Percentiles rank a stretch among this genome's conserved stretches.
Evolutionary conservation across 2,329 filamentous ascomycete species (phyloP).

Genomic region (Aspergillus terreus): DNA sequence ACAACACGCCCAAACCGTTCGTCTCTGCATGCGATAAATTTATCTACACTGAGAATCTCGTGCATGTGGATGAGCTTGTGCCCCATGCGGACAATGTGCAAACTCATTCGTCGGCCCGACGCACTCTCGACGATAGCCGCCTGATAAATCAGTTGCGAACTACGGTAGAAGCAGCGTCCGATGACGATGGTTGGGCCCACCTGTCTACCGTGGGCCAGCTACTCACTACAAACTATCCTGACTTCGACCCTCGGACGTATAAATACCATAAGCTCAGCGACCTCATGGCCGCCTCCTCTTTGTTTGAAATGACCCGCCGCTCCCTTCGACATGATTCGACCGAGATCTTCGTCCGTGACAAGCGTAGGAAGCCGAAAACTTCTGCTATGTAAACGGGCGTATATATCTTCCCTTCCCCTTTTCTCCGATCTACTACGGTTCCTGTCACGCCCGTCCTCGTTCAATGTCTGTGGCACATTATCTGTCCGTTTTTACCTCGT

Average conservation of each 20-base stretch:
- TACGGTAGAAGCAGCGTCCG: constrained; percentile 6
- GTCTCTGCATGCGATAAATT: neutral
- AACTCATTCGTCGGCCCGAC: neutral
- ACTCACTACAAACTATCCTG: constrained; percentile 10
- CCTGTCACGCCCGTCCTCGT: no score
- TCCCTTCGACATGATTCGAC: neutral
- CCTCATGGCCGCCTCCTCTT: neutral
- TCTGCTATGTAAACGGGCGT: neutral
- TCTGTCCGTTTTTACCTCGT: no score
- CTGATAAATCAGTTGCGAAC: constrained; percentile 6
- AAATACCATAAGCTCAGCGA: neutral
- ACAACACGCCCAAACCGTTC: constrained; percentile 12
- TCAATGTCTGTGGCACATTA: no score
- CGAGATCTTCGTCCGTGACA: neutral
- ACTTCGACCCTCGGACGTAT: constrained; percentile 1
- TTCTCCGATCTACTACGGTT: neutral
- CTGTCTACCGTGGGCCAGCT: constrained; percentile 7
- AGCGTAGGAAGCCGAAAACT: neutral
- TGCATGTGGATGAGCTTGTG: neutral
- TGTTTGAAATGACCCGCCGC: neutral
- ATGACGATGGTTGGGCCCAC: constrained; percentile 11
- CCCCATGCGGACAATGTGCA: neutral
- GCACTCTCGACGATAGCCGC: neutral
- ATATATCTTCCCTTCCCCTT: neutral
- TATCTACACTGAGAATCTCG: neutral